Percentiles rank a stretch among this genome's conserved stretches.
Conservation (phyloP, 1,284 basidiomycete species). For the Acaromyces ingoldii region DNA sequence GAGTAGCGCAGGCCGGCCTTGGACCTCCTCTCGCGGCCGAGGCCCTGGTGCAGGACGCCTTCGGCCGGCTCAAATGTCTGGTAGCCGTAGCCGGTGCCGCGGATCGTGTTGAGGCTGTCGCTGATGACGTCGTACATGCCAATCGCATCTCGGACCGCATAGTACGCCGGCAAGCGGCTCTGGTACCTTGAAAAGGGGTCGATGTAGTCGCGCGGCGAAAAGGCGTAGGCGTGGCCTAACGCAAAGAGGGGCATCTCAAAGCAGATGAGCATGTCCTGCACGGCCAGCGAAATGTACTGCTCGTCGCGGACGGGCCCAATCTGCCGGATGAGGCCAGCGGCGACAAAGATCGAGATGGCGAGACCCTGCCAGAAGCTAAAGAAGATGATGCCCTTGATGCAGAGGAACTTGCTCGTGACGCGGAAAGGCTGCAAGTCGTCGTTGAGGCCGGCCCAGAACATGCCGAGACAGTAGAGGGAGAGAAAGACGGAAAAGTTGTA, state of each 20-base stretch:
- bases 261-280: constrained; percentile 61
- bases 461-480: constrained; percentile 49
- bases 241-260: constrained; percentile 98
- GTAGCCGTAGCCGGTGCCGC: constrained; percentile 87
- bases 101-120: constrained; percentile 75
- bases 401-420: constrained; percentile 65
- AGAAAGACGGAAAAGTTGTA: constrained; percentile 58
- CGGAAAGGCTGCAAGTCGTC: constrained; percentile 42
- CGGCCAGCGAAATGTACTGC: constrained; percentile 56
- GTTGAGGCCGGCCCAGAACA: constrained; percentile 47
- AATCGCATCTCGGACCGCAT: constrained; percentile 71
- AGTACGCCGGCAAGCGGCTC: constrained; percentile 40
- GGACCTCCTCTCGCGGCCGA: constrained; percentile 26
- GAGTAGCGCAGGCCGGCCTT: constrained; percentile 74
- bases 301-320: constrained; percentile 71
- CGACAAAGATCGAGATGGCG: constrained; percentile 78
- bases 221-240: constrained; percentile 83
- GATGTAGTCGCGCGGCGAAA: constrained; percentile 53
- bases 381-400: constrained; percentile 88
- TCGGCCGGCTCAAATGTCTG: constrained; percentile 92
- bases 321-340: constrained; percentile 67
- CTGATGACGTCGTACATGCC: constrained; percentile 80
- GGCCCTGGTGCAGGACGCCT: constrained; percentile 69
- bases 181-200: constrained; percentile 30
- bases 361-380: constrained; percentile 95